Percentiles rank a stretch among this genome's conserved stretches.
phyloP scores from a whole-genome alignment of 257 asterid genomes.

The Nicotiana sylvestris region DNA sequence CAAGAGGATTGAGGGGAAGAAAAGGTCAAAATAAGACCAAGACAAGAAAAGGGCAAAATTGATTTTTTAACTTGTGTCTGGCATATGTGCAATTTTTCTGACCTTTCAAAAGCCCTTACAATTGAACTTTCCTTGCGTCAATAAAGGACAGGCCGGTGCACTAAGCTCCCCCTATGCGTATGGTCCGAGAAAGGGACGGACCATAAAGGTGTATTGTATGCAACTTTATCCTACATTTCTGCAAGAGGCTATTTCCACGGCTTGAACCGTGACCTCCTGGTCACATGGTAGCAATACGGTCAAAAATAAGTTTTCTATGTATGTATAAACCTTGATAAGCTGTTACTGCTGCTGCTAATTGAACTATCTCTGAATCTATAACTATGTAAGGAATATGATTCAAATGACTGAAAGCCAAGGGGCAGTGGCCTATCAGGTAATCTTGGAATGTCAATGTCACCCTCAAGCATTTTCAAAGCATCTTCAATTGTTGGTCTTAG shows the following conservation, averaged over 20 bases:
- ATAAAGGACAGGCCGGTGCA: no score
- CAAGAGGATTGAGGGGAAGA: background rate
- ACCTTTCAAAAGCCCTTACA: background rate
- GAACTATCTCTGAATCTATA: constrained; percentile 4
- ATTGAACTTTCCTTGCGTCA: background rate
- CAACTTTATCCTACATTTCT: no score
- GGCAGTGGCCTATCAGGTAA: constrained; percentile 49
- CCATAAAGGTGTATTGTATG: no score
- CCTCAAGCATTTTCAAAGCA: constrained; percentile 64
- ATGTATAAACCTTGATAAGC: background rate
- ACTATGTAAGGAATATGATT: constrained; percentile 11
- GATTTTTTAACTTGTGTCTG: background rate
- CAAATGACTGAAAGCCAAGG: constrained; percentile 28
- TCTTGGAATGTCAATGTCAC: constrained; percentile 54
- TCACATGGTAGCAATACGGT: background rate
- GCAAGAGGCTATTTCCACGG: no score
- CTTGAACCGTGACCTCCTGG: no score
- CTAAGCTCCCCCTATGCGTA: no score
- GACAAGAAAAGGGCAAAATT: background rate
- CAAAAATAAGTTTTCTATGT: background rate
- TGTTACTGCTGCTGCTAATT: constrained; percentile 7
- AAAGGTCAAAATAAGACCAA: background rate
- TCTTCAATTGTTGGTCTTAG: constrained; percentile 56
- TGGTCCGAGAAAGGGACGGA: no score
- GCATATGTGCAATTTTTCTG: background rate